phyloP scores from a whole-genome alignment of 202 grass and related monocot species.

The Panicum hallii region DNA sequence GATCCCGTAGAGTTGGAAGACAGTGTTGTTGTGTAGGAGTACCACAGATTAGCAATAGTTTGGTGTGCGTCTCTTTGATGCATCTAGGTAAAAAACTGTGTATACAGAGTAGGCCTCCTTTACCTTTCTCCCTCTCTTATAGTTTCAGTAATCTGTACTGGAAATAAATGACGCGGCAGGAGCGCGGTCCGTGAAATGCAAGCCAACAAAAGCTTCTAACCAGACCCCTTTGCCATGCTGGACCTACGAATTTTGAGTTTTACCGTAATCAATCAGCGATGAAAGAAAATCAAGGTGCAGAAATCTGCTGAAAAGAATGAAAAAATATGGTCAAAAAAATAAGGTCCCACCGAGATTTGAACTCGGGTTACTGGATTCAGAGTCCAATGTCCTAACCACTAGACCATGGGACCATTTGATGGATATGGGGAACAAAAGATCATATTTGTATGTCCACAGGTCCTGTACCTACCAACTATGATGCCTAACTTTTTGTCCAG shows the following conservation, averaged over 20 bases:
- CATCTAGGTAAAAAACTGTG: constrained; percentile 45
- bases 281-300: too few species aligned
- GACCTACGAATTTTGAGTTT: not conserved
- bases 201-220: constrained; percentile 10
- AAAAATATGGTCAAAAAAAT: not conserved
- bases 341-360: constrained; percentile 65
- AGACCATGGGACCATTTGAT: constrained; percentile 62
- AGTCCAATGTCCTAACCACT: constrained; percentile 83
- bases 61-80: constrained; percentile 42
- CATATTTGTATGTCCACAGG: too few species aligned
- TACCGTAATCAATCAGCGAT: too few species aligned
- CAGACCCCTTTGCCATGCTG: not conserved
- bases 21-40: constrained; percentile 41
- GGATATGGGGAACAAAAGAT: rapidly evolving
- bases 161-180: constrained; percentile 39
- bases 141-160: constrained; percentile 25
- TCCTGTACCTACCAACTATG: too few species aligned
- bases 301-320: not conserved
- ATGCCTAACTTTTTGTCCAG: too few species aligned
- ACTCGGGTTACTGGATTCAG: constrained; percentile 77
- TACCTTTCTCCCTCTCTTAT: not conserved
- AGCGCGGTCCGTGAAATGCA: not conserved
- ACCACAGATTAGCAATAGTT: constrained; percentile 39
- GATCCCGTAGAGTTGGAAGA: constrained; percentile 61
- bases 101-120: constrained; percentile 40